Percentiles rank a stretch among this genome's conserved stretches.
Conservation (phyloP, 176 grass and related monocot genomes). For the Zea luxurians region DNA sequence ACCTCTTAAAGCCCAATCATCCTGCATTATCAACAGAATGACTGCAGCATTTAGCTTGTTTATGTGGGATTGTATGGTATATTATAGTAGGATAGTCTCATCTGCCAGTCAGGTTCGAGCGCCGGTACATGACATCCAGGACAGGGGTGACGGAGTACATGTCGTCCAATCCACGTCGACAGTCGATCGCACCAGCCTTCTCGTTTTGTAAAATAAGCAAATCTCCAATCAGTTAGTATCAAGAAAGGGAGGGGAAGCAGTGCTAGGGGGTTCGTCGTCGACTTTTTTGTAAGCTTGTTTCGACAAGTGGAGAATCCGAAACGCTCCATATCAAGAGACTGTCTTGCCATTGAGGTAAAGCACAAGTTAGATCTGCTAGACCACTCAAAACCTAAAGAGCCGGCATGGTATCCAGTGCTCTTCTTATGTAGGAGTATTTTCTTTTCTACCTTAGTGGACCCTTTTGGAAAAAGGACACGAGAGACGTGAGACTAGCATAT, state of each 20-base stretch:
- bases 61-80: background rate
- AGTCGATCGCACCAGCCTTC: background rate
- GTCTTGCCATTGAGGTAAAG: slow-evolving; percentile 30
- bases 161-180: background rate
- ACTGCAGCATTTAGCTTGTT: no score
- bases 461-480: background rate
- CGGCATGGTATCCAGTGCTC: slow-evolving; percentile 34
- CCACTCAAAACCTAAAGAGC: slow-evolving; percentile 2
- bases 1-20: no score
- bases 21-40: no score
- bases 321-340: background rate
- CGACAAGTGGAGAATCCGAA: slow-evolving; percentile 5
- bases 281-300: background rate
- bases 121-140: background rate
- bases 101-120: background rate
- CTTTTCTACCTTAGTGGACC: background rate
- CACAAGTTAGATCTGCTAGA: slow-evolving; percentile 27
- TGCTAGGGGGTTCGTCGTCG: background rate
- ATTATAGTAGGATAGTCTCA: background rate
- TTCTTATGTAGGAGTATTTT: background rate
- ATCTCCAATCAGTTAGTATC: background rate
- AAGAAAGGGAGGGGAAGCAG: background rate
- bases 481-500: no score
- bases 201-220: background rate
- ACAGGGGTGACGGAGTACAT: background rate